Base-by-base conservation (phyloP, 2,329 filamentous ascomycete genomes). In the Akanthomyces uredinophilus region DNA sequence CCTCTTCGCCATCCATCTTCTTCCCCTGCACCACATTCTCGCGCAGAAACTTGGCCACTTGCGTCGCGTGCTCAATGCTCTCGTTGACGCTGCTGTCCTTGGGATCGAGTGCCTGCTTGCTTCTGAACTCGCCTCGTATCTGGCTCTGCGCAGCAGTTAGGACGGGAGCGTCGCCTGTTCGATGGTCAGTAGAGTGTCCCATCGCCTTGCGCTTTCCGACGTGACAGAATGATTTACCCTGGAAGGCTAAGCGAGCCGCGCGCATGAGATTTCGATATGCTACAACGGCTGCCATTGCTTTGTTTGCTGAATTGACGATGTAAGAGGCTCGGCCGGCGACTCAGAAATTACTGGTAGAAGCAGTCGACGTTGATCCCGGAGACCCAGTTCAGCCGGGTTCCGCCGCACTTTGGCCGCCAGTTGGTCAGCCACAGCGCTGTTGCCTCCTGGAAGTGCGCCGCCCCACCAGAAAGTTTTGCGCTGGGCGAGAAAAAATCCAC, bases 11-110 rank as follows among this genome's bases (percentile, higher is more conserved):
- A 73, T 62, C 80, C 79, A 62, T 75, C 71, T 63, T 78, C 77
- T 67, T 83, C 78, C 94, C 95, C 74, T 99, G 95, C 4, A 99
- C 93, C 3, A 99, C 81, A 70, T 98, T 98, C 72, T 91, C 81
- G 67, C 86, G 81, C 64, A 99, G 72, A 62, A 98, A 88, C 65
- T 83, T 82, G 3, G 94, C 91, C 3, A 98, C 87, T 46, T 95
- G 91, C 64, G 93, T 81, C 10, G 93, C 95, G 70, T 96, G 87
- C 66, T 87, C 78, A 64, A 99, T 86, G 11, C 87, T 86, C 62
- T 86, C 82, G 16, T 80, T 76, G 1, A 85, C 79, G 63, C 87
- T 84, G 14, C 87, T 78, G 62, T 86, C 84, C 14, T 80, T 77
- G 0, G 84, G 74, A 5, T 83, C 75, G 13, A 92, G 75, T 2